phyloP scores from a whole-genome alignment of 2,329 filamentous ascomycete species.

The Byssochlamys sp. region DNA sequence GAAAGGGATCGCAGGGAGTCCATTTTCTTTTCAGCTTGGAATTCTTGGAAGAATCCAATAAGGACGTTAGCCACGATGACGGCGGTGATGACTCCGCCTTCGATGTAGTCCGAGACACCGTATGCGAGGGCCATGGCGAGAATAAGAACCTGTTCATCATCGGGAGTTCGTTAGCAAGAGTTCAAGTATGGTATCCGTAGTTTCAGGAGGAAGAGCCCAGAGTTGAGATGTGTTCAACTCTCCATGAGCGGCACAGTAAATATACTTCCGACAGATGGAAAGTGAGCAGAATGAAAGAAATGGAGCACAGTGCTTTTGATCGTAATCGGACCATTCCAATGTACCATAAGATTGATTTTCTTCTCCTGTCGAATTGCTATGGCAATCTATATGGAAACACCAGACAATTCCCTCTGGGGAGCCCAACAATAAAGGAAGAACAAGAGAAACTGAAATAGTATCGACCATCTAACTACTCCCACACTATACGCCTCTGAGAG shows the following conservation, averaged over 20 bases:
- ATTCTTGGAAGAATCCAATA: slow-evolving; percentile 53
- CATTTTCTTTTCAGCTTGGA: slow-evolving; percentile 51
- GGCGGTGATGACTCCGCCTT: slow-evolving; percentile 50
- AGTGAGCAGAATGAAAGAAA: background rate
- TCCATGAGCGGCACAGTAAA: too few relatives aligned
- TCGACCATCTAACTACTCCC: background rate
- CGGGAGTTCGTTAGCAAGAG: background rate
- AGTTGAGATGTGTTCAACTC: too few relatives aligned
- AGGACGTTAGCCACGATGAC: slow-evolving; percentile 50
- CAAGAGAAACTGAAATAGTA: background rate
- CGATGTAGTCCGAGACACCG: slow-evolving; percentile 48
- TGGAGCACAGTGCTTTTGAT: too few relatives aligned
- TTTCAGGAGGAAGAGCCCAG: too few relatives aligned
- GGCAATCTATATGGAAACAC: background rate
- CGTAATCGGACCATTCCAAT: background rate
- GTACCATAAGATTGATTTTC: background rate
- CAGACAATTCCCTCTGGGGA: background rate
- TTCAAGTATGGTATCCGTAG: too few relatives aligned
- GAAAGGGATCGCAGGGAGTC: slow-evolving; percentile 47
- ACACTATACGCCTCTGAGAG: background rate
- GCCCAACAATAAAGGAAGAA: background rate
- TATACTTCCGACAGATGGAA: too few relatives aligned
- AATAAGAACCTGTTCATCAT: slow-evolving; percentile 52
- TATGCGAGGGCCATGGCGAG: slow-evolving; percentile 60
- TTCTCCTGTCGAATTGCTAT: background rate